These are phyloP conservation scores for Globisporangium takayamanum DNA, from an alignment of 352 stramenopile species.

Conservation along the genomic window DNA sequence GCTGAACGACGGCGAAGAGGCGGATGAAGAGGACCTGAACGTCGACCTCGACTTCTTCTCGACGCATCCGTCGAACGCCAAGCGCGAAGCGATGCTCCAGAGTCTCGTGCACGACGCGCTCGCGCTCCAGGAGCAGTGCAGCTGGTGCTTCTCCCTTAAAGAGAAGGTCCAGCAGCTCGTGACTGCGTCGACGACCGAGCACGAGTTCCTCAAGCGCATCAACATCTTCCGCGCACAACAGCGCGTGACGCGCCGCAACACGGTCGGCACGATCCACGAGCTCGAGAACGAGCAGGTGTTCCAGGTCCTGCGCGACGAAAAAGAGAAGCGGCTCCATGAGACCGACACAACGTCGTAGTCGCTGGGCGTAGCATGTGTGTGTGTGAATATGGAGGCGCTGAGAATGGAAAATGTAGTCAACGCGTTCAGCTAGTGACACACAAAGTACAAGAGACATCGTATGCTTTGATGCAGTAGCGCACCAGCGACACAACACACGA, in stretches of 20 bases:
- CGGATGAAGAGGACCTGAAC: constrained; percentile 19
- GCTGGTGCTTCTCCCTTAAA: constrained; percentile 53
- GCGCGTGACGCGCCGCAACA: constrained; percentile 24
- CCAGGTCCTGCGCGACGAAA: constrained; percentile 18
- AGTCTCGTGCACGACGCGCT: constrained; percentile 36
- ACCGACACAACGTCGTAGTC: no score
- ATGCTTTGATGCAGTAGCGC: no score
- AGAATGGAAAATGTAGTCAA: no score
- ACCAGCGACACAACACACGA: no score
- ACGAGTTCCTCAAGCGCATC: constrained; percentile 35
- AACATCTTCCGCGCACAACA: constrained; percentile 19
- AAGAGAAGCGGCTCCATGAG: constrained; percentile 10
- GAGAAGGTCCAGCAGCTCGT: constrained; percentile 48
- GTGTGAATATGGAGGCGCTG: no score
- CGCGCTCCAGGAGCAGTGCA: constrained; percentile 31
- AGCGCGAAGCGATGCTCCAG: constrained; percentile 41
- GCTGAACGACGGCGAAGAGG: constrained; percentile 13
- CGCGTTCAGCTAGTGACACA: no score
- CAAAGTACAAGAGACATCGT: no score
- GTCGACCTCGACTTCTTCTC: constrained; percentile 48
- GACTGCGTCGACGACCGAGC: constrained; percentile 19
- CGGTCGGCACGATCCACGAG: constrained; percentile 43
- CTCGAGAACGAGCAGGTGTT: constrained; percentile 57
- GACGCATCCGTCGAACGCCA: constrained; percentile 59
- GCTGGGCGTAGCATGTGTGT: no score